These are phyloP conservation scores for Lomentospora prolificans DNA, from an alignment of 2,329 filamentous ascomycete species.

Conservation along the genomic window DNA sequence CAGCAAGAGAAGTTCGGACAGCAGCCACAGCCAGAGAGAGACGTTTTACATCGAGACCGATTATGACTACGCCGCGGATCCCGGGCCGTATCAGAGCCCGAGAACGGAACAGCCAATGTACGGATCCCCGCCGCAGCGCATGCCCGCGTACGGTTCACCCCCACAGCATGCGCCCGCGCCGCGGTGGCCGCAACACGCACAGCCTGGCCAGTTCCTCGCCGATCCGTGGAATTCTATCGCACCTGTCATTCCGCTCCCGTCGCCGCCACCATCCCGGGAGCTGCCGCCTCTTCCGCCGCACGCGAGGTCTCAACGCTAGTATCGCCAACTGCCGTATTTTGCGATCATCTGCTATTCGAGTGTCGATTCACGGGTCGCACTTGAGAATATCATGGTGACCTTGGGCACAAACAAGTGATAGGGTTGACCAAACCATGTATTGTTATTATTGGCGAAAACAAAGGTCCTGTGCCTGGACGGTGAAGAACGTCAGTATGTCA, in stretches of 20 bases:
- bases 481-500: no score
- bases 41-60: not conserved
- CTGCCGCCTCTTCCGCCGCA: conserved; percentile 16
- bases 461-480: no score
- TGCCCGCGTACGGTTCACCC: no score
- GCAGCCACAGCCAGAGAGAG: not conserved
- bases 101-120: not conserved
- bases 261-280: conserved; percentile 14
- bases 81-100: not conserved
- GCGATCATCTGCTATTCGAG: no score
- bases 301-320: not conserved
- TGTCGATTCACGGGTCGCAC: no score
- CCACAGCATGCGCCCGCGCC: no score
- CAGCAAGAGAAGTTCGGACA: not conserved
- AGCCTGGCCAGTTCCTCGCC: not conserved
- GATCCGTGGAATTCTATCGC: not conserved
- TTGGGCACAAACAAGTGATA: no score
- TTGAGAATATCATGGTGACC: no score
- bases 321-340: no score
- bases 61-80: conserved; percentile 8
- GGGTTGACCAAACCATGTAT: no score
- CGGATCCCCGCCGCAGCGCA: not conserved
- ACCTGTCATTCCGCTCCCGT: conserved; percentile 1
- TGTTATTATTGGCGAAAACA: no score
- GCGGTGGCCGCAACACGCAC: not conserved